Evolutionary conservation across 2,329 filamentous ascomycete species (phyloP), one percentile per base, ranked within the genome.

Genomic region (Colletotrichum magnum): DNA sequence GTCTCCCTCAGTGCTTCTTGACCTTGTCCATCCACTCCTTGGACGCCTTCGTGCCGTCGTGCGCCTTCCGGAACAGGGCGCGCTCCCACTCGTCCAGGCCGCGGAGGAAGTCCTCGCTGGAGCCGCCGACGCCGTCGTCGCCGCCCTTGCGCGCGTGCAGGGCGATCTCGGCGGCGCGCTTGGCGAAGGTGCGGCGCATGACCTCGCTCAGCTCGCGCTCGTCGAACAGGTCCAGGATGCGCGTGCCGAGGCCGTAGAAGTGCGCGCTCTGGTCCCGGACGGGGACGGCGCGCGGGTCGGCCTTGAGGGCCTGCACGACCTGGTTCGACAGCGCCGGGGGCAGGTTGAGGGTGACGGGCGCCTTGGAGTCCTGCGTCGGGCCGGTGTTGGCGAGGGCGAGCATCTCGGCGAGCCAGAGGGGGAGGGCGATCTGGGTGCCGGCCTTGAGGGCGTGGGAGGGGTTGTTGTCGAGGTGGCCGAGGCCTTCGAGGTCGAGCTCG

Each of bases 381-480:
- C 73, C 74, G 10, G 81, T 80, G 32, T 85, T 86, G 72, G 89
- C 90, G 52, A 97, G 88, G 36, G 94, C 93, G 60, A 99, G 92
- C 88, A 98, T 95, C 80, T 97, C 94, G 73, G 93, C 94, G 13
- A 99, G 90, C 96, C 96, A 99, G 73, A 98, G 87, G 2, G 96
- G 96, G 1, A 98, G 90, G 71, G 92, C 89, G 54, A 98, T 86
- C 51, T 91, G 90, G 1, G 94, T 95, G 69, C 93, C 93, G 63
- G 91, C 82, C 79, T 95, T 96, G 75, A 98, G 91, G 78, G 93
- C 82, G 39, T 86, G 82, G 2, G 81, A 78, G 26, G 93, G 88
- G 76, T 94, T 95, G 76, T 94, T 94, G 81, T 97, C 94, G 69
- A 99, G 87, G 79, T 97, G 94, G 73, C 95, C 95, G 53, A 98